Evolutionary conservation across 208 protist genomes (phyloP), one percentile per base, ranked within the genome.

Genomic region (Acanthamoeba lenticulata): DNA sequence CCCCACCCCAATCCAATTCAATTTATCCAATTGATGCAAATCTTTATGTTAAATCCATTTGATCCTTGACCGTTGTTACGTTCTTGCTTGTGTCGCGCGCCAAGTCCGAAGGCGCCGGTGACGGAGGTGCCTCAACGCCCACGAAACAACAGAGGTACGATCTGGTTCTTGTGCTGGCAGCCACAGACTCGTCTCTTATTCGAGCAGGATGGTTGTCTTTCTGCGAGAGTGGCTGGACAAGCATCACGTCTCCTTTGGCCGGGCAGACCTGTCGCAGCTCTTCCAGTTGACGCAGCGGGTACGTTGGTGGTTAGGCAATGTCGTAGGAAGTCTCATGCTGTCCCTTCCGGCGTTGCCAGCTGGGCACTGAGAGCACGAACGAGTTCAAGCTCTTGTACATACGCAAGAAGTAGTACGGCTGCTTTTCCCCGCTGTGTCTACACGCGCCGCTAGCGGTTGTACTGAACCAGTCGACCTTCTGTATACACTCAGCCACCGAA

Each of bases 321-420:
- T 13, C 6, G 2, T 36, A 36, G 62, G 9, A 13, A 0, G 11
- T 1, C 27, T 11, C 62, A 36, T 74, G 19, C n/a, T 34, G 27
- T 72, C 32, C 62, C 29, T 69, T 15, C 5, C 45, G 5, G 21
- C 55, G 13, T 32, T 40, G 32, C 19, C 36, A 74, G 65, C 3
- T 9, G 3, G 36, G 34, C 6, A 4, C 19, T 4, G 65, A 74
- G 29, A 36, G 32, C 17, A 19, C 65, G 5, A 74, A 74, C n/a
- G 65, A 74, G 32, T 74, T 74, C 34, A 74, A 74, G 65, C 65
- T 74, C 17, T 32, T 74, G n/a, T 74, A 74, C 36, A 19, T 74
- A 19, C 65, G 65, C 34, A 74, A 17, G n/a, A 74, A 74, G 34
- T 32, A 4, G 65, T 74, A 74, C 65, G 11, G 52, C 52, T 60